These are phyloP conservation scores for Capsicum pubescens DNA, from an alignment of 257 asterid genomes.

Conservation along the genomic window DNA sequence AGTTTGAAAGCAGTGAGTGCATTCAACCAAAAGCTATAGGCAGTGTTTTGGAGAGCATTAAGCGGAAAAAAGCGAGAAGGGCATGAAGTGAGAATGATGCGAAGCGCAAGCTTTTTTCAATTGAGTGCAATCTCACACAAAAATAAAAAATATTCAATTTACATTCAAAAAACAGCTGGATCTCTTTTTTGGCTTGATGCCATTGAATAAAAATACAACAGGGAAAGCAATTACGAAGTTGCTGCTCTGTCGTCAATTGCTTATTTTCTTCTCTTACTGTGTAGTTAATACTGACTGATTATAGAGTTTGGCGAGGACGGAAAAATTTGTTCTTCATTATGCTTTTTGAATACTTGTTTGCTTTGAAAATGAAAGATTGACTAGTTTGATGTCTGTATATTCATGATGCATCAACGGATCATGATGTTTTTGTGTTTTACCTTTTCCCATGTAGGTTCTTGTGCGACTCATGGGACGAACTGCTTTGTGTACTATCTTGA, in stretches of 20 bases:
- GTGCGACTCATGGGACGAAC: no score
- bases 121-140: no score
- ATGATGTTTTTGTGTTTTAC: not conserved
- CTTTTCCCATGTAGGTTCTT: slow-evolving; percentile 38
- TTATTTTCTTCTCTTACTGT: not conserved
- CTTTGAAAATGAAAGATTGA: not conserved
- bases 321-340: not conserved
- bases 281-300: not conserved
- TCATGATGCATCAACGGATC: not conserved
- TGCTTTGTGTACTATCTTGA: slow-evolving; percentile 91
- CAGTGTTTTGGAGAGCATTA: not conserved
- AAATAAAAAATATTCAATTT: no score
- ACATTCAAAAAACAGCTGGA: no score
- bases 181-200: no score
- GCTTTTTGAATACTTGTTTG: not conserved
- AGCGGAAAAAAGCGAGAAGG: not conserved
- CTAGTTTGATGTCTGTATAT: not conserved
- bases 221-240: not conserved
- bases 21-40: not conserved
- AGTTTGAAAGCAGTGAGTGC: not conserved
- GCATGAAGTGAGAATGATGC: not conserved
- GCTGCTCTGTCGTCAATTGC: not conserved
- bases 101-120: no score
- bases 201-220: no score
- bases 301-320: not conserved